Percentiles rank a stretch among this genome's conserved stretches.
phyloP scores from a whole-genome alignment of 345 rosid species.

The Nephelium lappaceum region DNA sequence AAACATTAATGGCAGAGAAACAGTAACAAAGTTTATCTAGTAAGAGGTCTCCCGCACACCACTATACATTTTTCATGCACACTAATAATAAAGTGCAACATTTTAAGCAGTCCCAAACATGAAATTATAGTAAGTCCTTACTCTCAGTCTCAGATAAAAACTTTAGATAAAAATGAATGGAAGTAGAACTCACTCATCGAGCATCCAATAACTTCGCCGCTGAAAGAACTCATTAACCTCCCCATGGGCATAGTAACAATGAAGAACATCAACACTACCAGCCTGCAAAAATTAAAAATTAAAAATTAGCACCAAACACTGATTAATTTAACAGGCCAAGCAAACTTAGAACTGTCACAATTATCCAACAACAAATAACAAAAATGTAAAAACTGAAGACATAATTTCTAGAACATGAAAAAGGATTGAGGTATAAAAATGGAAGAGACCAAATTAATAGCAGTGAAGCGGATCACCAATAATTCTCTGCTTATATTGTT shows the following conservation, averaged over 20 bases:
- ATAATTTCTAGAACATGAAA: neutral
- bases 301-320: neutral
- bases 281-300: conserved; percentile 49
- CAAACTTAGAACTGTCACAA: neutral
- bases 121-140: neutral
- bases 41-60: neutral
- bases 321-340: neutral
- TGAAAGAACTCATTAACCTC: conserved; percentile 83
- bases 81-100: neutral
- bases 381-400: neutral
- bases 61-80: neutral
- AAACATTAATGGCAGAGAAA: conserved; percentile 15
- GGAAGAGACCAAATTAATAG: neutral
- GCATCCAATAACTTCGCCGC: conserved; percentile 95
- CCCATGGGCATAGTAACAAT: conserved; percentile 97
- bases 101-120: conserved; percentile 5
- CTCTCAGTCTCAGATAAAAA: neutral
- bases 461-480: neutral
- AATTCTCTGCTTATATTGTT: neutral
- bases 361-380: neutral
- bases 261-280: conserved; percentile 86
- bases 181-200: conserved; percentile 65
- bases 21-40: neutral
- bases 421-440: neutral
- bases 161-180: conserved; percentile 10